Percentiles rank a stretch among this genome's conserved stretches.
Evolutionary conservation across 2,329 filamentous ascomycete genomes (phyloP).

Genomic region (Daldinia eschscholtzii): DNA sequence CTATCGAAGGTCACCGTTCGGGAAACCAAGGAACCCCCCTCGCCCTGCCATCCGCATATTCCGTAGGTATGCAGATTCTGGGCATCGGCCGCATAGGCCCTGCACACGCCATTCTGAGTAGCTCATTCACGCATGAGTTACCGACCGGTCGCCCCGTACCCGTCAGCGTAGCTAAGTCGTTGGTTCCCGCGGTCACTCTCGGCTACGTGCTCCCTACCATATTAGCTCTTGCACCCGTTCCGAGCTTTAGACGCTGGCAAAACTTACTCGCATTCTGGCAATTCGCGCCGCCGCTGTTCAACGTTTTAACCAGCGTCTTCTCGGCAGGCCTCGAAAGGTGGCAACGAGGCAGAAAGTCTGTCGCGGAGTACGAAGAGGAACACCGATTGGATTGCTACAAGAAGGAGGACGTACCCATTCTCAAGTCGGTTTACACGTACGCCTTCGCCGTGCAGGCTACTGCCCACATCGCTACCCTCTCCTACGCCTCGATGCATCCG

Average conservation of each 20-base stretch:
- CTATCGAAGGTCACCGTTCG: neutral
- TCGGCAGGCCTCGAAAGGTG: neutral
- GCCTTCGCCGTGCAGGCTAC: constrained; percentile 24
- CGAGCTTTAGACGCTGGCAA: neutral
- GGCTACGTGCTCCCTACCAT: constrained; percentile 1
- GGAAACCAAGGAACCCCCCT: constrained; percentile 1
- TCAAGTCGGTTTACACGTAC: constrained; percentile 24
- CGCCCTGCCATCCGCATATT: neutral
- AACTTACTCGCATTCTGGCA: neutral
- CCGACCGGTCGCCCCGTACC: neutral
- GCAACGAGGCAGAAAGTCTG: neutral
- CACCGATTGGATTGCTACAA: neutral
- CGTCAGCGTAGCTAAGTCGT: neutral
- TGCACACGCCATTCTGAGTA: neutral
- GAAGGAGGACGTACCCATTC: constrained; percentile 12
- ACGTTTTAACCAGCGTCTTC: neutral
- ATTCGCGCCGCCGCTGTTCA: neutral
- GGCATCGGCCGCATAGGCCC: neutral
- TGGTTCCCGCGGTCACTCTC: neutral
- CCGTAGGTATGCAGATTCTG: neutral
- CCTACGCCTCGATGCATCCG: constrained; percentile 11
- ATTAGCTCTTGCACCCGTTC: neutral
- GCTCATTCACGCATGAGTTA: neutral
- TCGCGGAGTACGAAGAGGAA: neutral
- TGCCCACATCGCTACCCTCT: constrained; percentile 26